Evolutionary conservation across 495 filamentous ascomycete species (phyloP).

Genomic region (Trichodelitschia bisporula): DNA sequence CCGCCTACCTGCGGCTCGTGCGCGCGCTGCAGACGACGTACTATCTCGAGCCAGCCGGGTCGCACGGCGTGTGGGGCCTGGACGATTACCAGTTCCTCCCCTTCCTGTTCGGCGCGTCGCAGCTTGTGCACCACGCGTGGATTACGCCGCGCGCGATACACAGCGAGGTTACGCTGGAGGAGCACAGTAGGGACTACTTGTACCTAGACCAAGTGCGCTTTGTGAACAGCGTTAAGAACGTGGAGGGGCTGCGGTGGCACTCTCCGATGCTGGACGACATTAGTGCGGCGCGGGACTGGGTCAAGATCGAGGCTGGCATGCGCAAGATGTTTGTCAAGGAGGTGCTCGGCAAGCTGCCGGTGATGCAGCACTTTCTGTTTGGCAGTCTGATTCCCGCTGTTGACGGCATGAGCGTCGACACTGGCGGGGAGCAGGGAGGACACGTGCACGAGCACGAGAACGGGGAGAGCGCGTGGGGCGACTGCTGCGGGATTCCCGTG

Average conservation of each 20-base stretch:
- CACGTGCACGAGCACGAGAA: slow-evolving; percentile 27
- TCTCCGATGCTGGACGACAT: slow-evolving; percentile 98
- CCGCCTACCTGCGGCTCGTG: slow-evolving; percentile 58
- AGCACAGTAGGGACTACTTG: slow-evolving; percentile 56
- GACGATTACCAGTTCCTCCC: slow-evolving; percentile 97
- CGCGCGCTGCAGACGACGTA: slow-evolving; percentile 67
- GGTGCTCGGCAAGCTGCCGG: slow-evolving; percentile 78
- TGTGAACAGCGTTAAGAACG: slow-evolving; percentile 89
- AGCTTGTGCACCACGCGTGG: slow-evolving; percentile 67
- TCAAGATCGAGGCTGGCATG: slow-evolving; percentile 86
- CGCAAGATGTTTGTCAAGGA: slow-evolving; percentile 86
- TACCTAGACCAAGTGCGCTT: slow-evolving; percentile 84
- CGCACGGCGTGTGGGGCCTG: slow-evolving; percentile 88
- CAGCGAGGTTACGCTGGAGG: slow-evolving; percentile 61
- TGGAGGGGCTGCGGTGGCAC: slow-evolving; percentile 88
- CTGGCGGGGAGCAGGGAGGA: slow-evolving; percentile 19
- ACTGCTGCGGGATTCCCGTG: slow-evolving; percentile 97
- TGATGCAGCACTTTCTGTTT: slow-evolving; percentile 97
- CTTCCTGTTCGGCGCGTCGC: slow-evolving; percentile 79
- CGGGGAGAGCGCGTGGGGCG: slow-evolving; percentile 59
- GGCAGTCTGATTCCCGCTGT: slow-evolving; percentile 60
- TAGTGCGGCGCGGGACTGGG: slow-evolving; percentile 72
- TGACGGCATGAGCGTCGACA: slow-evolving; percentile 51
- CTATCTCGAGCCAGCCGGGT: slow-evolving; percentile 86
- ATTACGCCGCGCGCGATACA: slow-evolving; percentile 77